These are phyloP conservation scores for Exophiala spinifera DNA, from an alignment of 2,329 filamentous ascomycete species.

Conservation along the genomic window DNA sequence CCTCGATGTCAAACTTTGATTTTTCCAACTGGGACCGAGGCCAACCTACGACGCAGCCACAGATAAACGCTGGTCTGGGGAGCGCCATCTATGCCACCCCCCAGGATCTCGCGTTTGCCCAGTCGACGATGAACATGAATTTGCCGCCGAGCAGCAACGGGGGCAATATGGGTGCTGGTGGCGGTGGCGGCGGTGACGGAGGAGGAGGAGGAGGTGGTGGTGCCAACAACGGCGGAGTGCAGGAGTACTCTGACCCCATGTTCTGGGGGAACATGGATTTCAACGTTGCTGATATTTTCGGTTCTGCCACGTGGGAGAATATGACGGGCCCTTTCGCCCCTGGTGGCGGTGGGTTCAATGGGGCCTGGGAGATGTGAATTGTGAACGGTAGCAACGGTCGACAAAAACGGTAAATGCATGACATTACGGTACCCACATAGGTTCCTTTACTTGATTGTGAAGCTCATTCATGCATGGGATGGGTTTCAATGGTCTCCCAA, in stretches of 20 bases:
- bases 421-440: no score
- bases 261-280: constrained; percentile 30
- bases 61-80: constrained; percentile 17
- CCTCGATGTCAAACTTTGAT: constrained; percentile 12
- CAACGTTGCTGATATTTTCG: constrained; percentile 30
- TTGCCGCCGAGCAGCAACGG: constrained; percentile 2
- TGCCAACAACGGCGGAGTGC: constrained; percentile 10
- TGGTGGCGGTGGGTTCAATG: constrained; percentile 17
- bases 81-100: constrained; percentile 26
- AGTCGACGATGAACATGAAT: constrained; percentile 26
- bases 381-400: no score
- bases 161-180: background rate
- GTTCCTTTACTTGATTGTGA: no score
- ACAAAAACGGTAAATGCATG: no score
- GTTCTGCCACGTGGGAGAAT: constrained; percentile 28
- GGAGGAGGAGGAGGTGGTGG: no score
- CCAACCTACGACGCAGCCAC: constrained; percentile 22
- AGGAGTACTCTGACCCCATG: constrained; percentile 27
- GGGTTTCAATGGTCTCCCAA: no score
- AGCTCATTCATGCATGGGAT: no score
- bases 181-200: constrained; percentile 4
- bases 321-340: constrained; percentile 28
- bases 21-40: constrained; percentile 25
- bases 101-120: constrained; percentile 26
- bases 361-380: constrained; percentile 22